Evolutionary conservation across 305 asterid genomes (phyloP).

Genomic region (Fraxinus xanthoxyloides): DNA sequence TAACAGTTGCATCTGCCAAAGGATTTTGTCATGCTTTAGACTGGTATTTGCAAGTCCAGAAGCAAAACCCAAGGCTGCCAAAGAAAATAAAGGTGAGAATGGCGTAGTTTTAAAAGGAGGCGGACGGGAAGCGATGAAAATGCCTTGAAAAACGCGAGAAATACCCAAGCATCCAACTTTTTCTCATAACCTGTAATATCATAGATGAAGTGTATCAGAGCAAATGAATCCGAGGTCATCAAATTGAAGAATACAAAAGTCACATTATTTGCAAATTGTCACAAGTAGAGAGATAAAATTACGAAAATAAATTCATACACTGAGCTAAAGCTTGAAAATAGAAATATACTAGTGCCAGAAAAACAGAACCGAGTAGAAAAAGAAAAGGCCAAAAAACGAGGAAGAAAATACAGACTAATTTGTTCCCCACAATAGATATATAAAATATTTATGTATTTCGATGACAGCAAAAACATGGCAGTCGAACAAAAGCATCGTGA

Average conservation of each 20-base stretch:
- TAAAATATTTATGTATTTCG: too few relatives aligned
- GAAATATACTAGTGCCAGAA: neutral
- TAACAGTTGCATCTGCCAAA: conserved; percentile 69
- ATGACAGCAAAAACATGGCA: too few relatives aligned
- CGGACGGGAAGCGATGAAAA: conserved; percentile 61
- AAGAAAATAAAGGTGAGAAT: conserved; percentile 63
- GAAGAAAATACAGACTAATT: conserved; percentile 46
- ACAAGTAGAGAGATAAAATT: too few relatives aligned
- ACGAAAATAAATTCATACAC: neutral
- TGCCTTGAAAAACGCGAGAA: conserved; percentile 66
- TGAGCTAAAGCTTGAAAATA: neutral
- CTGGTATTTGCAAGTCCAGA: conserved; percentile 86
- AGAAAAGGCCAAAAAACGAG: neutral
- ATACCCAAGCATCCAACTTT: conserved; percentile 76
- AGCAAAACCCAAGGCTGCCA: conserved; percentile 86
- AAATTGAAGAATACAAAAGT: neutral
- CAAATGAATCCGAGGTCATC: neutral
- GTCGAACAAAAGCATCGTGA: neutral
- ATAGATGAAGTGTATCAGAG: neutral
- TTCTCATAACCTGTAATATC: conserved; percentile 70
- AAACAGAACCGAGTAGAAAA: neutral
- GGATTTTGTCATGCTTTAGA: conserved; percentile 50
- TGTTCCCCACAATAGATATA: conserved; percentile 45
- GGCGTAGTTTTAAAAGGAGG: conserved; percentile 80
- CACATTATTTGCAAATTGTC: neutral